These are phyloP conservation scores for Erysimum pusillum DNA, from an alignment of 441 rosid genomes.

Conservation along the genomic window DNA sequence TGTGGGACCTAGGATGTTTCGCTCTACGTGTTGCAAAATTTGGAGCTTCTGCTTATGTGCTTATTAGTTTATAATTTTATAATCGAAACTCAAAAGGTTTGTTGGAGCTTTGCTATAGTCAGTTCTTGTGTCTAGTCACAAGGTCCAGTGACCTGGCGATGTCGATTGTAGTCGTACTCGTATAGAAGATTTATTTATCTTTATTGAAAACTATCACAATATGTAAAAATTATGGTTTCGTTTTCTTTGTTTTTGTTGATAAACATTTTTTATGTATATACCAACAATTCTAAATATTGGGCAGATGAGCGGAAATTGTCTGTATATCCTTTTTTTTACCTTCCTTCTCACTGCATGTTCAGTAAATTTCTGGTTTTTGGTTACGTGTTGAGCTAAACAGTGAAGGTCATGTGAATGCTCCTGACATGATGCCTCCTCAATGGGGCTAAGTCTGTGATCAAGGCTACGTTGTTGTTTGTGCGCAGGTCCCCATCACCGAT, in stretches of 20 bases:
- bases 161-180: slow-evolving; percentile 29
- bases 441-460: slow-evolving; percentile 31
- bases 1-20: slow-evolving; percentile 51
- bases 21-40: slow-evolving; percentile 36
- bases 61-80: slow-evolving; percentile 27
- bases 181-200: neutral
- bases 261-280: slow-evolving; percentile 10
- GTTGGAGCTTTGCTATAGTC: slow-evolving; percentile 42
- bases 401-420: slow-evolving; percentile 38
- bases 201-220: neutral
- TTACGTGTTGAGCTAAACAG: slow-evolving; percentile 20
- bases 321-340: slow-evolving; percentile 19
- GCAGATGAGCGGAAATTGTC: slow-evolving; percentile 17
- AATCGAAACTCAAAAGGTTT: slow-evolving; percentile 39
- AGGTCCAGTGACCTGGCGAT: slow-evolving; percentile 35
- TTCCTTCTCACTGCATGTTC: slow-evolving; percentile 25
- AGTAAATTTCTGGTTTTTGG: slow-evolving; percentile 22
- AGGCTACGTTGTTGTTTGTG: slow-evolving; percentile 27
- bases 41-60: slow-evolving; percentile 40
- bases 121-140: slow-evolving; percentile 36
- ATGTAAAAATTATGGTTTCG: slow-evolving; percentile 6
- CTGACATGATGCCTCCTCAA: slow-evolving; percentile 27
- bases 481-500: slow-evolving; percentile 7
- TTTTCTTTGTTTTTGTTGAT: slow-evolving; percentile 15
- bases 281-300: slow-evolving; percentile 5